Conservation (phyloP, 225 moss, liverwort and hornwort genomes). For the Takakia lepidozioides region DNA sequence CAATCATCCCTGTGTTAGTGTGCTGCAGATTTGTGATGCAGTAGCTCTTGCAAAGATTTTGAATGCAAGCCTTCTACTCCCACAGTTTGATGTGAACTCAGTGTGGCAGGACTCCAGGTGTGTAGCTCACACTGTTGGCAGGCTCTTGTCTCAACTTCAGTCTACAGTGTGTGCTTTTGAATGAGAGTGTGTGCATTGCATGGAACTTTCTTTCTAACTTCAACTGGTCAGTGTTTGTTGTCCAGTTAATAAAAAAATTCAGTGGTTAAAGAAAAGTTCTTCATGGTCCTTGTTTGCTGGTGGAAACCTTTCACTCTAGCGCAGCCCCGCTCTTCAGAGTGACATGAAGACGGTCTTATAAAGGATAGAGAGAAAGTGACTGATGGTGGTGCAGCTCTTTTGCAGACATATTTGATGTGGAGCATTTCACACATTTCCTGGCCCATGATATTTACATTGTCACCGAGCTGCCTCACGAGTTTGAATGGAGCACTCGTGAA, state of each 20-base stretch:
- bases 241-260: too few species aligned
- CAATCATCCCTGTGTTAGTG: not conserved
- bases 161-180: too few species aligned
- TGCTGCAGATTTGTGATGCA: slow-evolving; percentile 80
- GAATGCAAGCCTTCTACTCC: slow-evolving; percentile 78
- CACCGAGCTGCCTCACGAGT: slow-evolving; percentile 58
- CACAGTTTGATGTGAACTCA: slow-evolving; percentile 81
- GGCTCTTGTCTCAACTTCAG: not conserved
- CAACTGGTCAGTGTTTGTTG: slow-evolving; percentile 7
- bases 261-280: too few species aligned
- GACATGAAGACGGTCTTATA: too few species aligned
- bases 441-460: slow-evolving; percentile 60
- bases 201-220: not conserved
- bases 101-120: slow-evolving; percentile 93
- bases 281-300: too few species aligned
- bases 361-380: too few species aligned
- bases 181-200: not conserved
- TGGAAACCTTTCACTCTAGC: too few species aligned
- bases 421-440: slow-evolving; percentile 65
- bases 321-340: too few species aligned
- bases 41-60: slow-evolving; percentile 89
- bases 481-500: slow-evolving; percentile 79
- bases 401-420: slow-evolving; percentile 86
- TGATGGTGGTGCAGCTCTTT: slow-evolving; percentile 97
- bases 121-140: not conserved